Evolutionary conservation across 2,329 filamentous ascomycete genomes (phyloP), one percentile per base, ranked within the genome.

Genomic region (Metarhizium brunneum): DNA sequence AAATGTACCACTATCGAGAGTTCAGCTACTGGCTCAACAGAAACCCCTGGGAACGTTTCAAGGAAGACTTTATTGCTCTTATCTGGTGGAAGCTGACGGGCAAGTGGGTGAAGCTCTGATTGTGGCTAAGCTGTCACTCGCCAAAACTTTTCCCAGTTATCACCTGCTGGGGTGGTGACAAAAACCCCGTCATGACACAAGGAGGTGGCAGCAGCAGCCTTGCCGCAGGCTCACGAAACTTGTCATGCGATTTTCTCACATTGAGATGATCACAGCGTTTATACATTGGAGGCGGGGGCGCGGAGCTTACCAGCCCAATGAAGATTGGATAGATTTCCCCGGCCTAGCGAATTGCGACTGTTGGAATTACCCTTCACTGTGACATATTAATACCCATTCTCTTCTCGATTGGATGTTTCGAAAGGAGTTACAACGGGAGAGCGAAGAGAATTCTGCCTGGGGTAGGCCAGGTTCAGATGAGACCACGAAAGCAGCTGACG

Each of bases 1-100:
- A 99, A 73, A 96, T 99, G 85, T 96, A 96, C 74, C 87, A 88
- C 69, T 99, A 91, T 75, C 88, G 92, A 53, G 86, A 96, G 70
- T 80, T 95, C 66, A 95, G 90, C 75, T 92, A 95, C 70, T 86
- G 85, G 71, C 80, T 96, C 59, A 96, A 96, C 76, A 83, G 90
- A 53, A 88, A 83, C 52, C 78, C 74, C 55, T 96, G 90, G 90
- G 88, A 95, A 74, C 75, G 74, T 30, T 86, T 86, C 72, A 86
- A 86, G 76, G 83, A 86, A 67, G 83, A 86, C 60, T 66, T 85
- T 18, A 64, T 86, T 16, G 81, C 82, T 35, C 73, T 79, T 49
- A 69, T 82, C 56, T 85, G 82, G 81, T 82, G 75, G 68, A 85
- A 85, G 70, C 64, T 86, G 49, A 86, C 82, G 0, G 83, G 83